Evolutionary conservation across 2,329 filamentous ascomycete species (phyloP).

Genomic region (Stemphylium beticola): DNA sequence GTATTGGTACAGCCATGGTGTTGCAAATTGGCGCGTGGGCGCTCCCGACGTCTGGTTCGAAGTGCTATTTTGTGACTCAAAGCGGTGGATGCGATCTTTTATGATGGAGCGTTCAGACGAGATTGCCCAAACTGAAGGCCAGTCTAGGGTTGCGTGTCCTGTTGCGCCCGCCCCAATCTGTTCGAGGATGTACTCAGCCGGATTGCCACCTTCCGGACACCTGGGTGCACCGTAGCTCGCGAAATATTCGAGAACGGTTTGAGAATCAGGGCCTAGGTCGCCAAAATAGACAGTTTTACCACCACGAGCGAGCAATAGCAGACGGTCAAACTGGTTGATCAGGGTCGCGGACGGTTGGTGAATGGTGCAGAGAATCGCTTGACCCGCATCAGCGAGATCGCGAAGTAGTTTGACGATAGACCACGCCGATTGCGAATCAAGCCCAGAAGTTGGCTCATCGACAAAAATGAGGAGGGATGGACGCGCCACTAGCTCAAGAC

Average conservation of each 20-base stretch:
- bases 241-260: constrained; percentile 72
- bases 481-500: constrained; percentile 44
- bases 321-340: constrained; percentile 82
- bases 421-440: constrained; percentile 83
- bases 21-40: constrained; percentile 54
- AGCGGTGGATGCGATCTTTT: constrained; percentile 56
- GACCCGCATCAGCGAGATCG: constrained; percentile 80
- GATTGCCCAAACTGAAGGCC: constrained; percentile 17
- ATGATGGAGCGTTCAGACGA: constrained; percentile 29
- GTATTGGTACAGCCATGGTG: constrained; percentile 69
- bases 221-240: constrained; percentile 68
- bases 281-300: constrained; percentile 81
- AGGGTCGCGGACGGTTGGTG: constrained; percentile 91
- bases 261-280: constrained; percentile 71
- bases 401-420: constrained; percentile 82
- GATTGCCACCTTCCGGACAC: constrained; percentile 72
- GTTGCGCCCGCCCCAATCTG: constrained; percentile 37
- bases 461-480: constrained; percentile 26
- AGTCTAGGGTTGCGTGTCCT: constrained; percentile 5
- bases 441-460: constrained; percentile 77
- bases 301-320: constrained; percentile 75
- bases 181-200: constrained; percentile 77
- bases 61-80: too few relatives aligned
- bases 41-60: too few relatives aligned
- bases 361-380: constrained; percentile 87